Base-by-base conservation (phyloP, 331 rosid species). In the Telfairia occidentalis region DNA sequence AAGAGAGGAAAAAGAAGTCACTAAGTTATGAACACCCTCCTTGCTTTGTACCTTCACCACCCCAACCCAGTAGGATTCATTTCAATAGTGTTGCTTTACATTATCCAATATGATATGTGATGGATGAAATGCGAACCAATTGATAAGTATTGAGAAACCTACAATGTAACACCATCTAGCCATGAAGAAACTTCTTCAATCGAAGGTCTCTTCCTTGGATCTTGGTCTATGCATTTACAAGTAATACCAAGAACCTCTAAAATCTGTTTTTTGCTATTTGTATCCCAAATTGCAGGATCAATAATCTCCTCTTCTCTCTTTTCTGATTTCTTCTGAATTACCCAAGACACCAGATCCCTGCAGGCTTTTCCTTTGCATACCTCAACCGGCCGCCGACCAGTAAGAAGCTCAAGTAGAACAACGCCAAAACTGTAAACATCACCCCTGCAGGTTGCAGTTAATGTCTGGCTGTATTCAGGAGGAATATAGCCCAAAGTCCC, bases 401-500 rank as follows among this genome's bases (percentile, higher is more conserved):
- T 90, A 24, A 89, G 86, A 78, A 90, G 92, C 86, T 90, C 95
- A 0, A 90, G 89, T 79, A 90, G 95, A 74, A 90, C 97, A 16
- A 89, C 92, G 0, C 95, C 95, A 1, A 87, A 89, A 81, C 97
- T 89, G 48, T 85, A 90, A 55, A 90, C 97, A 76, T 90, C 97
- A 0, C 97, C 97, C 63, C 92, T 81, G 81, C 82, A 87, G 1
- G 97, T 90, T 55, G 94, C 97, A 1, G 84, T 83, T 18, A 86
- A 79, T 29, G 97, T 83, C 79, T 90, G 97, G 76, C 94, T 76
- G 67, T 90, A 90, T 75, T 90, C 95, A 1, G 95, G 97, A 45
- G 97, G 97, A 69, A 90, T 90, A 29, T 90, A 90, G n/a, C 97
- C 97, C 74, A 90, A 79, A 8, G 97, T 90, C 35, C 97, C 97